Conservation (phyloP, 805 yeast genomes). For the Wickerhamomyces alni region DNA sequence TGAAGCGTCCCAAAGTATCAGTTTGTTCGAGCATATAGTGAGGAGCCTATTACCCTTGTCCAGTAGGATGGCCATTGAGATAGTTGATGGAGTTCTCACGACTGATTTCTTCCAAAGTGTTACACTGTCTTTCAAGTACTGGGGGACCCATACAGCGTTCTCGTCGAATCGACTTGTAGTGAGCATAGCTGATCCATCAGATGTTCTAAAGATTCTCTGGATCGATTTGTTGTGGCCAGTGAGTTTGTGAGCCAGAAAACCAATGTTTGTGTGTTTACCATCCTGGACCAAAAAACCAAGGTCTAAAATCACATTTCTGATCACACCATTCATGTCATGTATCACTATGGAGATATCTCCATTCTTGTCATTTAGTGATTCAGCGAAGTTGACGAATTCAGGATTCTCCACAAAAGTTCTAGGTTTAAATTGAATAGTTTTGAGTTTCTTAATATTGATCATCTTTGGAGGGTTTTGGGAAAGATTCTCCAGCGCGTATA, state of each 20-base stretch:
- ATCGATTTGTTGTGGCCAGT: conserved; percentile 89
- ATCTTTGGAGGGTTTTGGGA: conserved; percentile 50
- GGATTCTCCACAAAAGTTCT: conserved; percentile 27
- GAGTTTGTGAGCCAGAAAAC: conserved; percentile 44
- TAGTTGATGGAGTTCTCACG: conserved; percentile 40
- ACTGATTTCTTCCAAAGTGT: conserved; percentile 34
- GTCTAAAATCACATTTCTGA: conserved; percentile 28
- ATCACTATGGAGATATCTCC: conserved; percentile 34
- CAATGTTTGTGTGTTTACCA: conserved; percentile 11
- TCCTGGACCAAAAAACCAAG: conserved; percentile 17
- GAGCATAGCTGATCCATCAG: conserved; percentile 55
- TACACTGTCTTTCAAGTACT: conserved; percentile 25
- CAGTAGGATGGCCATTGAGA: conserved; percentile 42
- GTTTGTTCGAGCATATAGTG: conserved; percentile 33
- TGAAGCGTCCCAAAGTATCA: conserved; percentile 61
- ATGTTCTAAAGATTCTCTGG: conserved; percentile 56
- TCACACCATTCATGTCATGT: conserved; percentile 38
- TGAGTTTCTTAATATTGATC: conserved; percentile 35
- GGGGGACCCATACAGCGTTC: conserved; percentile 55
- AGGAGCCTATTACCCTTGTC: conserved; percentile 41
- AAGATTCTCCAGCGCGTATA: conserved; percentile 46
- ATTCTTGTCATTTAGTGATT: conserved; percentile 18
- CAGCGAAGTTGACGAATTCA: conserved; percentile 29
- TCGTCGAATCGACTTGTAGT: conserved; percentile 59
- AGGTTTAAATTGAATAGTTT: conserved; percentile 17